Conservation (phyloP, 2,329 filamentous ascomycete genomes). For the Parafenestella ontariensis region DNA sequence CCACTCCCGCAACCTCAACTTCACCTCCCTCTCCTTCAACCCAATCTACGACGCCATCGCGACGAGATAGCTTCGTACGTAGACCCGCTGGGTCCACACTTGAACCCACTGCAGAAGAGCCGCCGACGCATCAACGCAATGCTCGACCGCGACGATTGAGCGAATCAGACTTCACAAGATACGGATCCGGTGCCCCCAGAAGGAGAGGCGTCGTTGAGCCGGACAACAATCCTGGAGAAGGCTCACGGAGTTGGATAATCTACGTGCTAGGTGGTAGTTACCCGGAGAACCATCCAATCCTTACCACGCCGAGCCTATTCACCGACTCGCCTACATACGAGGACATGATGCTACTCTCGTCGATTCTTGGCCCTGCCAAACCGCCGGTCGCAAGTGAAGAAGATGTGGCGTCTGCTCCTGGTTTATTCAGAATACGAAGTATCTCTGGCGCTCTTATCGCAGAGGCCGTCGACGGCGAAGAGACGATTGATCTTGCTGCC, state of each 20-base stretch:
- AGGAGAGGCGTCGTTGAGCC: constrained; percentile 69
- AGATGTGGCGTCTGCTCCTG: constrained; percentile 68
- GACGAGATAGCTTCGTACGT: constrained; percentile 51
- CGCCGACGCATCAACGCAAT: constrained; percentile 48
- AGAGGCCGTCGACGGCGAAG: constrained; percentile 52
- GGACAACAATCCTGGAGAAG: constrained; percentile 62
- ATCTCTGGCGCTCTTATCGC: constrained; percentile 54
- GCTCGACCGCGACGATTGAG: constrained; percentile 63
- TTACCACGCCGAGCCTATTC: constrained; percentile 73
- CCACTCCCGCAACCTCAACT: constrained; percentile 44
- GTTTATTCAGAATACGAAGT: constrained; percentile 61
- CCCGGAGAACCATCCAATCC: constrained; percentile 72
- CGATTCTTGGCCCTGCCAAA: constrained; percentile 71
- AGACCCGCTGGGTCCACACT: constrained; percentile 50
- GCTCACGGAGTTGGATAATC: constrained; percentile 73
- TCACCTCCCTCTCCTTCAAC: constrained; percentile 45
- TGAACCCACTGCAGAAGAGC: constrained; percentile 52
- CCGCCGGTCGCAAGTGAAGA: constrained; percentile 71
- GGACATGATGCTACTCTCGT: constrained; percentile 74
- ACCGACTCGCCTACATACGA: constrained; percentile 76
- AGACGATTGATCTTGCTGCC: constrained; percentile 34
- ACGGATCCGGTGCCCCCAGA: constrained; percentile 67
- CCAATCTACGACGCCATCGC: constrained; percentile 45
- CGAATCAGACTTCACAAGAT: constrained; percentile 67
- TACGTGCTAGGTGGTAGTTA: constrained; percentile 75